Evolutionary conservation across 2,329 filamentous ascomycete species (phyloP).

Genomic region (Cordyceps militaris): DNA sequence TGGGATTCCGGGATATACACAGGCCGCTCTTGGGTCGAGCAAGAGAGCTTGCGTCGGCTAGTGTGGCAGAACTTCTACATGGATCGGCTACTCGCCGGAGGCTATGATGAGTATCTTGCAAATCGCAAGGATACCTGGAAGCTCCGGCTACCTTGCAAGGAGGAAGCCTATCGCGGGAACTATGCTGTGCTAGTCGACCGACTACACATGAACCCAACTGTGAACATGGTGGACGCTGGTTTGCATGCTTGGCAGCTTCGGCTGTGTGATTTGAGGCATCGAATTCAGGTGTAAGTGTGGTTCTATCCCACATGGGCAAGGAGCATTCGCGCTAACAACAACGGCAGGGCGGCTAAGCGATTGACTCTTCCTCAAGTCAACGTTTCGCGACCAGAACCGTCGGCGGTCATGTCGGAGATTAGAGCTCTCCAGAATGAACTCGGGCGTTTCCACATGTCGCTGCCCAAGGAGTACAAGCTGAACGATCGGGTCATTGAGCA

Average conservation of each 20-base stretch:
- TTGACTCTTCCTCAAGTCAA: slow-evolving; percentile 18
- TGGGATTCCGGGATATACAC: slow-evolving; percentile 27
- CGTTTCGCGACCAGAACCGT: slow-evolving; percentile 25
- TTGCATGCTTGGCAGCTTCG: slow-evolving; percentile 29
- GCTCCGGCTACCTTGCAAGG: slow-evolving; percentile 29
- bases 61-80: slow-evolving; percentile 34
- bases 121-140: slow-evolving; percentile 32
- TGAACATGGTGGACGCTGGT: slow-evolving; percentile 21
- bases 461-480: slow-evolving; percentile 28
- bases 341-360: slow-evolving; percentile 15
- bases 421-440: slow-evolving; percentile 31
- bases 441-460: slow-evolving; percentile 28
- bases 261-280: slow-evolving; percentile 31
- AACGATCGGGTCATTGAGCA: slow-evolving; percentile 27
- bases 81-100: slow-evolving; percentile 32
- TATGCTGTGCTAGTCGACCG: slow-evolving; percentile 25
- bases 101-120: slow-evolving; percentile 34
- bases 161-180: slow-evolving; percentile 27
- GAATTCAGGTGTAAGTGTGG: slow-evolving; percentile 28
- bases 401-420: slow-evolving; percentile 31
- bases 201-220: slow-evolving; percentile 24
- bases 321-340: neutral
- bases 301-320: neutral
- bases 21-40: slow-evolving; percentile 26
- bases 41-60: slow-evolving; percentile 30